Evolutionary conservation across 495 filamentous ascomycete genomes (phyloP), one percentile per base, ranked within the genome.

Genomic region (Hyaloscypha variabilis): DNA sequence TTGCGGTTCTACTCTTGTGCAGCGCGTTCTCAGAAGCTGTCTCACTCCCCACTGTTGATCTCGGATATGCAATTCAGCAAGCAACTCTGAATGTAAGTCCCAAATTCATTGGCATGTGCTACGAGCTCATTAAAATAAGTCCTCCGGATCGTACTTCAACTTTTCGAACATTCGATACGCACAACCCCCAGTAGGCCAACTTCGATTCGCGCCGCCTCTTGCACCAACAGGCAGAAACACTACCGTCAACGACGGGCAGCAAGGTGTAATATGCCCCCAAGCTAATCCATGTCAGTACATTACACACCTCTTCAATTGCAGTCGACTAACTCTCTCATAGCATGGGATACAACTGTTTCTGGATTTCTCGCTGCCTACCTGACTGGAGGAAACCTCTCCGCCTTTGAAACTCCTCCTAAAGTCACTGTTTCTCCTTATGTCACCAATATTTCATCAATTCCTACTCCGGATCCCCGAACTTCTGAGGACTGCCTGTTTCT

Each of bases 81-180:
- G 75, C 64, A 2, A 28, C 39, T 14, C 51, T 34, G 6, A 62
- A 49, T 52, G 64, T 62, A 36, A 58, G 64, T 56, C 13, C 31
- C 31, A 36, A 36, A 36, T 13, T 6, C 6, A 36, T 36, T 36
- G 5, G 31, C 6, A 13, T 6, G 13, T 6, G 13, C 13, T 13
- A 6, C 31, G 13, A 13, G 31, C 31, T 36, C 25, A 42, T 23
- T 4, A 34, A 42, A 17, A n/a, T 13, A 10, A 57, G 28, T 8
- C 30, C 19, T 13, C 59, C 4, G 29, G 24, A 42, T n/a, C 11
- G 13, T 59, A 50, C 64, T 87, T 85, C 66, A 86, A 83, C 60
- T 87, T 87, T 74, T 79, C 74, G 30, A 86, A 86, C 60, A 87
- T 88, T 68, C 79, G 85, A 42, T 88, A 84, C 70, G 84, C 83